Base-by-base conservation (phyloP, 352 stramenopile species). In the Globisporangium heterothallicum region DNA sequence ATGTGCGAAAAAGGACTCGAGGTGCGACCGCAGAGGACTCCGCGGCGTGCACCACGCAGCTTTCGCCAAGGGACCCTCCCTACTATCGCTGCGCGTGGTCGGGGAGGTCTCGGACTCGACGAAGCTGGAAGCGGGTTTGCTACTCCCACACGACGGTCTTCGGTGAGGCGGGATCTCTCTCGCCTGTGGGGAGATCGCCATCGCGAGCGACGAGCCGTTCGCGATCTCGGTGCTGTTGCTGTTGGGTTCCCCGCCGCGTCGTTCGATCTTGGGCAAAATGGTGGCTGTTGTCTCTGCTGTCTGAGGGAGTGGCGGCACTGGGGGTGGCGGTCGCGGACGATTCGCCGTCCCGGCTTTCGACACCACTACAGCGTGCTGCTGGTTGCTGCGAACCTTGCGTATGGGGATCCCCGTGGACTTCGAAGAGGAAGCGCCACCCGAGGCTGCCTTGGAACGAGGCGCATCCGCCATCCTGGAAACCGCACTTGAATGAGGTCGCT, bases 1-100 rank as follows among this genome's bases (percentile, higher is more conserved):
- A 16, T 13, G 29, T 13, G 26, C 56, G 49, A 85, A 82, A 47
- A 84, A 79, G 14, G 61, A 60, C 1, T 58, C 58, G 25, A 73
- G 55, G 19, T 67, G 66, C 12, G 66, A 72, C 14, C 41, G 32
- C 16, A 47, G 47, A 12, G 65, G 61, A 51, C 59, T 72, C n/a
- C 78, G 68, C 8, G 74, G 78, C 2, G 78, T 86, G 41, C 67
- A 77, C 78, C 74, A 86, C 5, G 78, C 74, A 4, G 64, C 41
- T 59, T 81, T 87, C 0, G 66, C 52, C 2, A 52, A 59, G 2
- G 62, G 58, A 1, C 63, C 59, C 9, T 63, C 64, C 4, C 59
- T 13, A 21, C 66, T 58, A 9, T 68, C 55, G 6, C 42, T 58
- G 22, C 61, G 58, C 21, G 57, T 77, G 10, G 69, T 76, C 9